Conservation (phyloP, 129 eudicot genomes). For the Pseudognaphalium luteoalbum region DNA sequence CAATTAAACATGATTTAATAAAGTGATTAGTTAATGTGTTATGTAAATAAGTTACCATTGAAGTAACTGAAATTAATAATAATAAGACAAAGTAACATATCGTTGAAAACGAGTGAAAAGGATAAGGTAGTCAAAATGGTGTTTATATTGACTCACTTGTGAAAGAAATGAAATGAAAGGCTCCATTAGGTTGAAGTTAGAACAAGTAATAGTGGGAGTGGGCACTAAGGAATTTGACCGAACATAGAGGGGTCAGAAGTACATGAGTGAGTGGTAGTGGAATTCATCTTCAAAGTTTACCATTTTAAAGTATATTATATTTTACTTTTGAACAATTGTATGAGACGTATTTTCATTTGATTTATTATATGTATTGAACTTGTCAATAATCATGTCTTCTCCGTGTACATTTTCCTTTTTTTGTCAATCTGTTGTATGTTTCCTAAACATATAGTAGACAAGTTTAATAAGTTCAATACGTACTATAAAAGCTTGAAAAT, state of each 20-base stretch:
- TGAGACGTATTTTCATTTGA: no score
- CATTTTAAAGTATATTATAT: no score
- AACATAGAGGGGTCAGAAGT: slow-evolving; percentile 28
- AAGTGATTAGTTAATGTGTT: neutral
- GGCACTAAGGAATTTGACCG: slow-evolving; percentile 36
- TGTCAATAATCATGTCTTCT: no score
- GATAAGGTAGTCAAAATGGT: slow-evolving; percentile 37
- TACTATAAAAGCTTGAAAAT: no score
- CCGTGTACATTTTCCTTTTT: no score
- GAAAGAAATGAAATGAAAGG: slow-evolving; percentile 39
- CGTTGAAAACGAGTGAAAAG: slow-evolving; percentile 25
- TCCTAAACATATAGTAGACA: no score
- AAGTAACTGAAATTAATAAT: slow-evolving; percentile 19
- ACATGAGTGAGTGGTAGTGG: slow-evolving; percentile 26
- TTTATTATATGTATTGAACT: no score
- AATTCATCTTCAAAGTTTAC: slow-evolving; percentile 3
- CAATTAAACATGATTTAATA: neutral
- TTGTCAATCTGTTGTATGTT: no score
- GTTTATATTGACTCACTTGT: slow-evolving; percentile 28
- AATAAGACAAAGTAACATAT: slow-evolving; percentile 26
- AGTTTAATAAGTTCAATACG: no score
- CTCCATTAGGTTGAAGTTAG: slow-evolving; percentile 15
- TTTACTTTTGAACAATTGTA: neutral
- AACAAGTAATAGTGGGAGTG: slow-evolving; percentile 36
- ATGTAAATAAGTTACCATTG: slow-evolving; percentile 8